These are phyloP conservation scores for Metrosideros polymorpha DNA, from an alignment of 441 rosid genomes.

Conservation along the genomic window DNA sequence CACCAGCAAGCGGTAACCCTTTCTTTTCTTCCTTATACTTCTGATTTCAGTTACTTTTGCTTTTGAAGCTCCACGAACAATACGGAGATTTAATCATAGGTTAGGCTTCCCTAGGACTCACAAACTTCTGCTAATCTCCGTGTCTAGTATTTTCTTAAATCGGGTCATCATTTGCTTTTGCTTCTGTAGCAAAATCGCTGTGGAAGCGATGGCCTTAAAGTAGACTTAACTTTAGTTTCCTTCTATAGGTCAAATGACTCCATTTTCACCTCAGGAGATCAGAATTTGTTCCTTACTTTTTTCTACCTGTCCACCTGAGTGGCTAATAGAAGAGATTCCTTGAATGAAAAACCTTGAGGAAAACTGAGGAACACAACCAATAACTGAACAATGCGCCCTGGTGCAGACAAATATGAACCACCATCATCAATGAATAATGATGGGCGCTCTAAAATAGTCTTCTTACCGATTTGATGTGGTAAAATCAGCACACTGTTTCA, in stretches of 20 bases:
- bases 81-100: background rate
- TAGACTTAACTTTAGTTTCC: background rate
- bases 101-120: background rate
- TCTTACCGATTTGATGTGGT: background rate
- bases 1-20: constrained; percentile 71
- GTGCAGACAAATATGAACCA: background rate
- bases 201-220: background rate
- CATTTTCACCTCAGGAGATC: background rate
- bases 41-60: background rate
- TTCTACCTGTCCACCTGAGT: background rate
- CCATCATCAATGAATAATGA: background rate
- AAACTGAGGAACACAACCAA: background rate
- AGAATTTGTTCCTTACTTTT: background rate
- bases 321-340: background rate
- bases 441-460: background rate
- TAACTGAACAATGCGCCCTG: background rate
- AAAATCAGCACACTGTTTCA: background rate
- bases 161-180: background rate
- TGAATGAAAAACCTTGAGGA: background rate
- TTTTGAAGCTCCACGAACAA: background rate
- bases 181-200: background rate
- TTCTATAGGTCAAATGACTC: background rate
- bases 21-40: constrained; percentile 18
- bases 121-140: background rate
- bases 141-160: background rate